Base-by-base conservation (phyloP, 2,329 filamentous ascomycete species). In the Purpureocillium takamizusanense region DNA sequence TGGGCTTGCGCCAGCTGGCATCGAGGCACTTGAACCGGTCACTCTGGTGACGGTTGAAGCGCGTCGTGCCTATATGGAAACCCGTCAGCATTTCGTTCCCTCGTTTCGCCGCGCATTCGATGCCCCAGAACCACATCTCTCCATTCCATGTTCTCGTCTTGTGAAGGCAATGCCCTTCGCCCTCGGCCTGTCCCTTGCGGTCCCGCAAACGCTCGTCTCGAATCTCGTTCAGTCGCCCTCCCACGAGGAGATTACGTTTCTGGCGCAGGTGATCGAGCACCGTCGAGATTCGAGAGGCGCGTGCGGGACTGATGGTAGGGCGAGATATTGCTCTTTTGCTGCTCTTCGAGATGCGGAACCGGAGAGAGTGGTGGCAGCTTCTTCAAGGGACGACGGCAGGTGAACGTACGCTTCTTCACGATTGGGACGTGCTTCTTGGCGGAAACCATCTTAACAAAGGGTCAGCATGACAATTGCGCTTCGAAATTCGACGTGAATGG, bases 401-500 rank as follows among this genome's bases (percentile, higher is more conserved):
- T 13, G 54, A 62, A 88, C 87, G 66, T 90, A 94, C 88, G 88
- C 88, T 98, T 98, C 87, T 98, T 98, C 66, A 98, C 86, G 80
- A 98, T 98, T 64, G 89, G 83, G 67, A 97, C 81, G 74, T 97
- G 92, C 80, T 94, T 94, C 86, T 94, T 94, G 73, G 90, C 86
- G 83, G 89, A 80, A 79, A 90, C 88, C 92, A 97, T 97, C 89
- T 90, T 54, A 40, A 52, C 33, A 28, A 40, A 42, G 53, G 46
- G 52, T 63, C 51, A 62, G 59, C 46, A 51, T 46, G 46, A 38
- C 33, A 35, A 34, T 42, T 36, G 17, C 28, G 25, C n/a, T 31
- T 14, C 15, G 27, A 7, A 32, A 16, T 25, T 34, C 29, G 16
- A 17, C 27, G 37, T 31, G n/a, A 11, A 32, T 12, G n/a, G 8